A percentile compares a stretch with the other conserved stretches of the same genome.
These are phyloP conservation scores for Leptoxyphium fumago DNA, from an alignment of 2,329 filamentous ascomycete genomes.

Conservation along the genomic window DNA sequence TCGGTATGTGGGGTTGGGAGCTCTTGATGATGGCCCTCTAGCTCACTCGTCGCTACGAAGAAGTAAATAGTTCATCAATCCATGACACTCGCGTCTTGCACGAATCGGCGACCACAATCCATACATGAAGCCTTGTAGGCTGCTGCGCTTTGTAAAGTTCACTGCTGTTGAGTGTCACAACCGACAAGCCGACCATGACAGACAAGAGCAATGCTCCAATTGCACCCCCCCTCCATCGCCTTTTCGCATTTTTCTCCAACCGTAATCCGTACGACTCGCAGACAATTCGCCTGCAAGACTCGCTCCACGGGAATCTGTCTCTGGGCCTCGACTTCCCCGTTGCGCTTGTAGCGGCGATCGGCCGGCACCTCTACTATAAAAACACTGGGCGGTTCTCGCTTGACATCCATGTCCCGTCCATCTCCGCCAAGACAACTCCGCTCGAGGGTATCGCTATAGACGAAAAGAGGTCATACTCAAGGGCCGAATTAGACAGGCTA, in stretches of 20 bases:
- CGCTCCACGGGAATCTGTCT: constrained; percentile 20
- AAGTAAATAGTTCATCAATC: too few species aligned
- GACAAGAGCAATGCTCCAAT: too few species aligned
- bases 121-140: too few species aligned
- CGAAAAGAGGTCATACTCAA: constrained; percentile 15
- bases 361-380: constrained; percentile 18
- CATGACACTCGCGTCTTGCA: too few species aligned
- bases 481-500: constrained; percentile 13
- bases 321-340: constrained; percentile 24
- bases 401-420: constrained; percentile 20
- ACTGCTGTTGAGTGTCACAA: too few species aligned
- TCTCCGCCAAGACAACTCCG: constrained; percentile 13
- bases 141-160: too few species aligned
- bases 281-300: constrained; percentile 22
- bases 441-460: constrained; percentile 19
- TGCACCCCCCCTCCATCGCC: constrained; percentile 20
- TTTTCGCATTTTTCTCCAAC: constrained; percentile 22
- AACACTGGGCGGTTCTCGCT: constrained; percentile 20
- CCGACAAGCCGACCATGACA: too few species aligned
- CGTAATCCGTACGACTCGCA: constrained; percentile 14
- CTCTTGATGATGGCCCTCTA: too few species aligned
- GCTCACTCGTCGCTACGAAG: too few species aligned
- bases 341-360: constrained; percentile 18
- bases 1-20: too few species aligned
- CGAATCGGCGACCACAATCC: too few species aligned